Evolutionary conservation across 202 grass and related monocot species (phyloP).

Genomic region (Dendrocalamus latiflorus): DNA sequence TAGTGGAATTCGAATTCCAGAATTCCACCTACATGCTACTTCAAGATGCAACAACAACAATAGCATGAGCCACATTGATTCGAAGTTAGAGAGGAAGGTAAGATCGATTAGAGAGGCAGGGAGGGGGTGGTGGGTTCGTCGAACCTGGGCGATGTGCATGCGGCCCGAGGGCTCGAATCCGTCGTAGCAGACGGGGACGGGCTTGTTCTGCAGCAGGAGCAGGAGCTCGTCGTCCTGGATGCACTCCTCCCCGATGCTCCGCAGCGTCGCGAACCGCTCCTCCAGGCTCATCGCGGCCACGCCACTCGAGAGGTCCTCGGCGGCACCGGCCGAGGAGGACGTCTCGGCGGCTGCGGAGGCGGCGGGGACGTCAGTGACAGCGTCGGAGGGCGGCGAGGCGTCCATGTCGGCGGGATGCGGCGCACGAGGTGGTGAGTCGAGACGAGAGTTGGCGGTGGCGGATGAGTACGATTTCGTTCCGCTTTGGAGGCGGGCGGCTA

Average conservation of each 20-base stretch:
- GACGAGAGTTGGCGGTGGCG: background rate
- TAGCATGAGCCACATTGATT: background rate
- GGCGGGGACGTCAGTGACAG: background rate
- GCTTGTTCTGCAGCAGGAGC: constrained; percentile 62
- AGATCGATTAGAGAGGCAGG: background rate
- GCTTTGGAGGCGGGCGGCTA: background rate
- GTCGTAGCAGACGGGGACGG: constrained; percentile 65
- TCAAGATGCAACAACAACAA: background rate
- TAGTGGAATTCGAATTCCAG: background rate
- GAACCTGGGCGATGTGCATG: constrained; percentile 83
- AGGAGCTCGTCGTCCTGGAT: constrained; percentile 68
- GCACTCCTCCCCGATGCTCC: constrained; percentile 70
- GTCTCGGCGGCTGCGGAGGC: background rate
- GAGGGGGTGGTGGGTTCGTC: background rate
- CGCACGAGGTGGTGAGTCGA: too few species aligned
- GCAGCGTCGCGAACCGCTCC: constrained; percentile 51
- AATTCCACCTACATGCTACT: background rate
- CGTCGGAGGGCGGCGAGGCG: background rate
- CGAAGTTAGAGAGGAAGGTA: background rate
- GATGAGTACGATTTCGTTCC: background rate
- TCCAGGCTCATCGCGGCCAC: constrained; percentile 33
- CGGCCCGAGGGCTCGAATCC: constrained; percentile 73
- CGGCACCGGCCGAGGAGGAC: background rate
- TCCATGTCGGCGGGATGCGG: background rate
- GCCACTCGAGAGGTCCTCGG: background rate